Evolutionary conservation across 2,329 filamentous ascomycete genomes (phyloP), one percentile per base, ranked within the genome.

Genomic region (Apiospora saccharicola): DNA sequence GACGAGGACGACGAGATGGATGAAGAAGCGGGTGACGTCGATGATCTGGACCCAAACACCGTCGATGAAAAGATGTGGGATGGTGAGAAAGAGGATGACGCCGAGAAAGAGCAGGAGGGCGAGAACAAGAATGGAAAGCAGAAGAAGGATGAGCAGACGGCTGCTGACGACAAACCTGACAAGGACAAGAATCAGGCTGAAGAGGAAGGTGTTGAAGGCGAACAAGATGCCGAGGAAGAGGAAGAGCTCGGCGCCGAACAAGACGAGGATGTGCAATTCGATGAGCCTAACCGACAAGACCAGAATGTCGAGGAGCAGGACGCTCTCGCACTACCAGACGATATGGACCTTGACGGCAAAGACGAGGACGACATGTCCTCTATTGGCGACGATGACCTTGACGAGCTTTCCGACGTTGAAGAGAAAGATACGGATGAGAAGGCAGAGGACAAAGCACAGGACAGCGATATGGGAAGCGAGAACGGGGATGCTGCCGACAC

Each of bases 21-120:
- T 75, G 95, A 98, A 77, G 94, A 98, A 82, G 90, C 93, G 6
- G 96, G 95, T 1, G 93, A 95, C 78, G 95, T 98, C 14, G 94
- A 98, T 83, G 94, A 97, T 78, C 86, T 98, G 57, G 96, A 98
- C 77, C 92, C 94, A 16, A 93, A 91, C 22, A 94, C 96, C 26
- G 93, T 98, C 1, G 97, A 99, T 80, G 97, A 99, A 84, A 99
- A 98, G 86, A 95, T 98, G 89, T 99, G 96, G 96, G 95, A 99
- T 82, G 95, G 95, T 51, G 91, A 92, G 67, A 91, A 92, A 70
- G 92, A 94, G 61, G 89, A 95, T 64, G 91, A 95, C 68, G 91
- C 93, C 1, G 93, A 96, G 68, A 96, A 96, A 76, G 93, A 98
- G 64, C 93, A 94, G 78, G 87, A 94, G 78, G 92, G 90, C 7